A percentile compares a stretch with the other conserved stretches of the same genome.
phyloP scores from a whole-genome alignment of 2,329 filamentous ascomycete genomes.

The Aspergillus ibericus region DNA sequence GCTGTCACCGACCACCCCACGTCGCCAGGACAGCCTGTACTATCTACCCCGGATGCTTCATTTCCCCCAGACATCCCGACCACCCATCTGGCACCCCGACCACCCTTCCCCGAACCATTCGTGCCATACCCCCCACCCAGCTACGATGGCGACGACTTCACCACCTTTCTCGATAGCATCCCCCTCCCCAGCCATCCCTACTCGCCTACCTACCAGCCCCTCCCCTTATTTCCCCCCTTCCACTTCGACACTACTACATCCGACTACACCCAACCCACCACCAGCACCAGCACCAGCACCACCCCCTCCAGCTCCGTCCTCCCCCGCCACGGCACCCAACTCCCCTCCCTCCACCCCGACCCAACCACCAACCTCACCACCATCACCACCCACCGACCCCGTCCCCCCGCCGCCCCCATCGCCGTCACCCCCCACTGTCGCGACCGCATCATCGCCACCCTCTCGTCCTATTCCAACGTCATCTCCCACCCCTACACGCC shows the following conservation, averaged over 20 bases:
- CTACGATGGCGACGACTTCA: constrained; percentile 36
- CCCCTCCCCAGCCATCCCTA: constrained; percentile 35
- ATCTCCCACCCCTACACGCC: constrained; percentile 28
- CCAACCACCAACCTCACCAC: constrained; percentile 4
- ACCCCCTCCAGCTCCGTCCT: constrained; percentile 33
- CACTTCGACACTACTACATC: constrained; percentile 22
- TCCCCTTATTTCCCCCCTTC: constrained; percentile 33
- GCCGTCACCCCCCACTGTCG: constrained; percentile 33
- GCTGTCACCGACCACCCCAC: constrained; percentile 26
- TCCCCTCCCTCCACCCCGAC: constrained; percentile 36
- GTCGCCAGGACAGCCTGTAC: constrained; percentile 6
- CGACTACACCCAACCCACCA: constrained; percentile 28
- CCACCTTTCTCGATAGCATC: constrained; percentile 37
- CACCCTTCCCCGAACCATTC: constrained; percentile 24
- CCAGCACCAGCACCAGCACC: no score
- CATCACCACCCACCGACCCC: constrained; percentile 24
- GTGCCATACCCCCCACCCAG: constrained; percentile 23
- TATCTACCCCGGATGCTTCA: constrained; percentile 13
- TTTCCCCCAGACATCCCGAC: constrained; percentile 6
- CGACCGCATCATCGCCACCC: constrained; percentile 25
- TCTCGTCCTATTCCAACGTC: constrained; percentile 31
- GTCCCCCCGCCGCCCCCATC: constrained; percentile 30
- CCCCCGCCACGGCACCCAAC: constrained; percentile 33
- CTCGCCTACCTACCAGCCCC: constrained; percentile 34
- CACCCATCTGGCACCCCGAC: constrained; percentile 7